Conservation (phyloP, 192 early-diverging fungal species). For the Coemansia sp. region DNA sequence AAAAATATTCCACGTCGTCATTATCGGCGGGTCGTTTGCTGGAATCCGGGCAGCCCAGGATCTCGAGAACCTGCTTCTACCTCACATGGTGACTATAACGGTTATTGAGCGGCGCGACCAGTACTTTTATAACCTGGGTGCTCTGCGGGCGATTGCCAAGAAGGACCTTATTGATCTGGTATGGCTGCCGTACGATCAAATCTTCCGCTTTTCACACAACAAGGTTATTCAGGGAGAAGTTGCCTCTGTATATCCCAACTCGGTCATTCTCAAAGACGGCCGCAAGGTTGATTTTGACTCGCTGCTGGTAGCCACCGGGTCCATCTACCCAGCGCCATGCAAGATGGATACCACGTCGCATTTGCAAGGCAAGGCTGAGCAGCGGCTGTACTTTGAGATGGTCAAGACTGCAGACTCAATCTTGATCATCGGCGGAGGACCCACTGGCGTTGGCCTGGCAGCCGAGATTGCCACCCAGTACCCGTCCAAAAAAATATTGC, state of each 20-base stretch:
- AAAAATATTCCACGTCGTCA: constrained; percentile 55
- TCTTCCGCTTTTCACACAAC: constrained; percentile 45
- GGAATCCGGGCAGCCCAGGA: constrained; percentile 53
- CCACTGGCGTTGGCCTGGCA: constrained; percentile 75
- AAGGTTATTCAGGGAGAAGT: constrained; percentile 50
- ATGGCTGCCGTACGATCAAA: constrained; percentile 51
- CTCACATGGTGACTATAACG: constrained; percentile 44
- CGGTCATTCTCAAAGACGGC: constrained; percentile 48
- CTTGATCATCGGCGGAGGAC: constrained; percentile 72
- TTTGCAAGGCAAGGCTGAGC: constrained; percentile 41
- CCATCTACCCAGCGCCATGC: constrained; percentile 50
- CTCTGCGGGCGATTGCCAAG: constrained; percentile 47
- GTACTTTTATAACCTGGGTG: constrained; percentile 53
- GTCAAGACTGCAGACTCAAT: constrained; percentile 59
- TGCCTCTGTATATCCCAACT: constrained; percentile 41
- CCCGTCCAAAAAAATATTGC: constrained; percentile 32
- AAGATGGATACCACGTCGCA: constrained; percentile 42
- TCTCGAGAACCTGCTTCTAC: constrained; percentile 34
- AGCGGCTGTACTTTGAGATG: constrained; percentile 40
- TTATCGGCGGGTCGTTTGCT: constrained; percentile 52
- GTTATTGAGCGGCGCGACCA: constrained; percentile 53
- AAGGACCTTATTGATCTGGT: constrained; percentile 44
- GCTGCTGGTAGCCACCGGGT: constrained; percentile 50
- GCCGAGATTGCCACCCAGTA: constrained; percentile 60
- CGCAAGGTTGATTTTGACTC: constrained; percentile 50